Percentiles rank a stretch among this genome's conserved stretches.
phyloP scores from a whole-genome alignment of 2,329 filamentous ascomycete genomes.

The Cytospora piceae region DNA sequence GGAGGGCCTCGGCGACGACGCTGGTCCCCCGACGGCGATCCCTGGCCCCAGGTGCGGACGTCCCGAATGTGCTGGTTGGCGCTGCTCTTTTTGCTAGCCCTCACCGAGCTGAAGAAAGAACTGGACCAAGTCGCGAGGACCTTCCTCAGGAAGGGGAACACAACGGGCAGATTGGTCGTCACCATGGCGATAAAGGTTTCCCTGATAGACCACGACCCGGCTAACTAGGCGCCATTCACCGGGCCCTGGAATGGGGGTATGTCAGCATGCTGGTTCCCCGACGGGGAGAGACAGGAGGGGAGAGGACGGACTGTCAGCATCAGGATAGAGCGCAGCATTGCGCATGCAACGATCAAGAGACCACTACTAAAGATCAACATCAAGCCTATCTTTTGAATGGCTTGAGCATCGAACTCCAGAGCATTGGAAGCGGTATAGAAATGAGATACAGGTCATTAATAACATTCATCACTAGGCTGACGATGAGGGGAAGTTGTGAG shows the following conservation, averaged over 20 bases:
- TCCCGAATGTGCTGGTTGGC: constrained; percentile 48
- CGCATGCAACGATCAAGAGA: constrained; percentile 42
- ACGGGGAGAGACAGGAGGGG: not conserved
- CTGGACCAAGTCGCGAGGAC: constrained; percentile 45
- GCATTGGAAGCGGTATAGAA: constrained; percentile 54
- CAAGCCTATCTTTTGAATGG: constrained; percentile 41
- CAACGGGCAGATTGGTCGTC: constrained; percentile 46
- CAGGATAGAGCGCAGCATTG: constrained; percentile 41
- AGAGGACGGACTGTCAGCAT: constrained; percentile 37
- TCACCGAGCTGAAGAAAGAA: constrained; percentile 43
- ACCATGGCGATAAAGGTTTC: constrained; percentile 46
- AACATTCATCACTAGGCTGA: constrained; percentile 54
- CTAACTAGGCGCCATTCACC: constrained; percentile 40
- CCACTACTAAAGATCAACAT: constrained; percentile 42
- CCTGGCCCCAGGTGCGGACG: constrained; percentile 37
- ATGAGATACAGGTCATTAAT: constrained; percentile 58
- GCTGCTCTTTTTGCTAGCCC: constrained; percentile 43
- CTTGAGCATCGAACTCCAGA: constrained; percentile 39
- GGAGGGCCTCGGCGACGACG: constrained; percentile 39
- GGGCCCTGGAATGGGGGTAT: constrained; percentile 35
- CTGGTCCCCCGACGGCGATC: not conserved
- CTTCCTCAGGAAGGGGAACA: constrained; percentile 46
- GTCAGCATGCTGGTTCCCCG: constrained; percentile 9
- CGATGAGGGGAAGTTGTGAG: constrained; percentile 50
- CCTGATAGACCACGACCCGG: constrained; percentile 42